These are phyloP conservation scores for Drechslerella stenobrocha DNA, from an alignment of 2,329 filamentous ascomycete species.

Conservation along the genomic window DNA sequence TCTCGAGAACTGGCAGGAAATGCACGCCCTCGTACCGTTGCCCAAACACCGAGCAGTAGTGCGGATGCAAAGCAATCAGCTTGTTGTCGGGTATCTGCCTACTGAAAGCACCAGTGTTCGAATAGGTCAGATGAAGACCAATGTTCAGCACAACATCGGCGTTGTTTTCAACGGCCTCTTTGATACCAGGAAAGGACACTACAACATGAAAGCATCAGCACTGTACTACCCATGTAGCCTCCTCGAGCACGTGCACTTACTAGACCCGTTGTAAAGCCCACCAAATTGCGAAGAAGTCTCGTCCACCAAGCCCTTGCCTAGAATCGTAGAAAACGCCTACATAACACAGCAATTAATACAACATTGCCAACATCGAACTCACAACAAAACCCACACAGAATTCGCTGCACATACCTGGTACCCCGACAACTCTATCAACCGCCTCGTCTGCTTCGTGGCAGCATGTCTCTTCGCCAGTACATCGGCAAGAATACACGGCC, in stretches of 20 bases:
- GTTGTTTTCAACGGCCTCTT: constrained; percentile 34
- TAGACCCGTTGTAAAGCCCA: constrained; percentile 42
- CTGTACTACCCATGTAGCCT: background rate
- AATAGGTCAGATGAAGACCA: constrained; percentile 36
- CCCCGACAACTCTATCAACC: constrained; percentile 29
- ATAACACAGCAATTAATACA: background rate
- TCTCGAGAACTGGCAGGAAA: constrained; percentile 32
- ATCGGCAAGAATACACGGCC: constrained; percentile 62
- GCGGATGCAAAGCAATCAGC: constrained; percentile 29
- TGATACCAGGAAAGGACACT: constrained; percentile 45
- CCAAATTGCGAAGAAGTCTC: constrained; percentile 32
- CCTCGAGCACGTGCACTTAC: constrained; percentile 12
- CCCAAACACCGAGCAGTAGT: constrained; percentile 51
- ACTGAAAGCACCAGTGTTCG: constrained; percentile 40
- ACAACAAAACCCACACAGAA: too few species aligned
- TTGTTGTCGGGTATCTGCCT: constrained; percentile 41
- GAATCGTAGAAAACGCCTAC: constrained; percentile 43
- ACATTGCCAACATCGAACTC: too few species aligned
- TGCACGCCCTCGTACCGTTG: constrained; percentile 51
- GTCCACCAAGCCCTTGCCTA: constrained; percentile 39
- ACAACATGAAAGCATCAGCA: background rate
- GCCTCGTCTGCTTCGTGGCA: constrained; percentile 24
- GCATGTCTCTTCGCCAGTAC: constrained; percentile 51
- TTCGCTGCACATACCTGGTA: constrained; percentile 34
- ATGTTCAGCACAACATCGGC: constrained; percentile 41